phyloP scores from a whole-genome alignment of 768 basidiomycete species.

The Ephemerocybe angulata region DNA sequence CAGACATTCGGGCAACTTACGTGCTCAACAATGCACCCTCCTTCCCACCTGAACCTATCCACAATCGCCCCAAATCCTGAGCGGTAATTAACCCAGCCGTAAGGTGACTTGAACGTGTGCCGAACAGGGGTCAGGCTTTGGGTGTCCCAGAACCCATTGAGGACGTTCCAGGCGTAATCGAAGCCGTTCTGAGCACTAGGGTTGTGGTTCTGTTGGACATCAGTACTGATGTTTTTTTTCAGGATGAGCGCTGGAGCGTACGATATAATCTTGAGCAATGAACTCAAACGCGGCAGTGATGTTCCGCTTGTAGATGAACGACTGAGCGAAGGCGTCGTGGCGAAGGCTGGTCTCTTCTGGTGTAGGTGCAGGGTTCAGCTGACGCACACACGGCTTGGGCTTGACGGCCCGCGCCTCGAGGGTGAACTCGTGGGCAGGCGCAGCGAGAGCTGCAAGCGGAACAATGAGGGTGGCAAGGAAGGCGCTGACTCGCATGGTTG shows the following conservation, averaged over 20 bases:
- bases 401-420: constrained; percentile 7
- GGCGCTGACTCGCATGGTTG: background rate
- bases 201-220: constrained; percentile 8
- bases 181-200: constrained; percentile 9
- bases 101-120: constrained; percentile 2
- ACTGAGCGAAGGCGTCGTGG: constrained; percentile 7
- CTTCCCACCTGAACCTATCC: constrained; percentile 10
- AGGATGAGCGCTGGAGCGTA: background rate
- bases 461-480: background rate
- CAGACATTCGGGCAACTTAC: background rate
- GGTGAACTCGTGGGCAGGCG: background rate
- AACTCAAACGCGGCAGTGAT: constrained; percentile 10
- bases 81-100: constrained; percentile 9
- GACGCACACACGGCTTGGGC: constrained; percentile 6
- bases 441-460: background rate
- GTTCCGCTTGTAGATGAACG: constrained; percentile 11
- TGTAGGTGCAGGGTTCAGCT: constrained; percentile 4
- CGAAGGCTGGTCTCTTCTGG: constrained; percentile 2
- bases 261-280: constrained; percentile 9
- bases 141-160: constrained; percentile 8
- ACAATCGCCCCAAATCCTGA: constrained; percentile 6
- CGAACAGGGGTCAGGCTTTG: constrained; percentile 3
- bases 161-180: constrained; percentile 10
- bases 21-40: constrained; percentile 10
- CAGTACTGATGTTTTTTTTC: background rate